Evolutionary conservation across 108 stramenopile species (phyloP).

Genomic region (Epithemia pelagica): DNA sequence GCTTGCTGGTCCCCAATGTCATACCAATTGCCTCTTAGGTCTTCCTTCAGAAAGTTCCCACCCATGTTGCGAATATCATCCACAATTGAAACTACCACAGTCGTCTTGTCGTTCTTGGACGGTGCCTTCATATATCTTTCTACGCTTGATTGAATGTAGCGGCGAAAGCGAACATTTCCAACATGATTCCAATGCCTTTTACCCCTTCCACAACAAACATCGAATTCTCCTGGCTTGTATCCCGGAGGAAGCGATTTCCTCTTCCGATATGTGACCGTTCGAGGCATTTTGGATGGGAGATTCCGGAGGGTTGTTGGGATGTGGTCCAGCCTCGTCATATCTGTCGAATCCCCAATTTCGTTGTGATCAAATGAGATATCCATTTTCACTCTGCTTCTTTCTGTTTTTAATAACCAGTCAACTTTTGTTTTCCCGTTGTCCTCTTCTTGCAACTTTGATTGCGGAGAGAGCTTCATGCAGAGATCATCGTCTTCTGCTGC

Average conservation of each 20-base stretch:
- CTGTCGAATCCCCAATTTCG: not conserved
- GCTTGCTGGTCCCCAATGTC: conserved; percentile 6
- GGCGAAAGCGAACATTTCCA: conserved; percentile 3
- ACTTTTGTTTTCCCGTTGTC: too few species aligned
- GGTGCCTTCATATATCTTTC: not conserved
- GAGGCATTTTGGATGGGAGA: not conserved
- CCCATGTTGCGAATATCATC: not conserved
- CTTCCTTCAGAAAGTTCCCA: conserved; percentile 10
- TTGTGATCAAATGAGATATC: too few species aligned
- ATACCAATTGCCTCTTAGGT: not conserved
- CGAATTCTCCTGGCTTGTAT: conserved; percentile 4
- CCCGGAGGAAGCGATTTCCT: not conserved
- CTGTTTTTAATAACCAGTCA: too few species aligned
- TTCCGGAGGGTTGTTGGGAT: not conserved
- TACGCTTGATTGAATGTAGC: not conserved
- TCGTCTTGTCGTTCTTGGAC: conserved; percentile 5
- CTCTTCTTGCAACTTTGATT: too few species aligned
- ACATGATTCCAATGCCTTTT: conserved; percentile 3
- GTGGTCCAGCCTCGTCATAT: not conserved
- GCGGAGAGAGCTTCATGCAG: too few species aligned
- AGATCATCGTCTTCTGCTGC: too few species aligned
- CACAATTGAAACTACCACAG: conserved; percentile 1
- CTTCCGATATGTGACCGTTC: not conserved
- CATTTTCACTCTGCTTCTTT: too few species aligned
- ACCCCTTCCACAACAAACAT: conserved; percentile 10